phyloP scores from a whole-genome alignment of 805 yeast genomes.

The Wickerhamia fluorescens region DNA sequence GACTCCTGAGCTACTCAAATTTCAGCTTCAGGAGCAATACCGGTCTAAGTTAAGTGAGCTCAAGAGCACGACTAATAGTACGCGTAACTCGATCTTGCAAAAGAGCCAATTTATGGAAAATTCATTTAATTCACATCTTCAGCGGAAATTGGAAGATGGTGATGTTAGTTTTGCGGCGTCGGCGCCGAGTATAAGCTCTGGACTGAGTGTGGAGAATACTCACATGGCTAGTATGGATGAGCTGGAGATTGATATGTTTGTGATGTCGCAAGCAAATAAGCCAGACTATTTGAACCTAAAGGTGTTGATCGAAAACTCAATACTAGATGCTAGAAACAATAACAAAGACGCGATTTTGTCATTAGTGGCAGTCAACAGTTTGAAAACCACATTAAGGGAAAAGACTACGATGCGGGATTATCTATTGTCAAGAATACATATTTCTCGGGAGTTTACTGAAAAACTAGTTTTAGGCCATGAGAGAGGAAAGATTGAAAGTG shows the following conservation, averaged over 20 bases:
- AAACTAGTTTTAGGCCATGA: no score
- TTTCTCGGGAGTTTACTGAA: conserved; percentile 33
- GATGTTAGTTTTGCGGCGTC: conserved; percentile 10
- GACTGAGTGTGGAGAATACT: no score
- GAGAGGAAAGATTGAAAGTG: conserved; percentile 8
- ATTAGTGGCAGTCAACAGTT: conserved; percentile 16
- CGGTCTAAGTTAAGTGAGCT: conserved; percentile 15
- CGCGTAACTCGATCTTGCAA: no score
- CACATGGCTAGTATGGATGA: no score
- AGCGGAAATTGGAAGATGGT: conserved; percentile 22
- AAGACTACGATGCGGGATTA: conserved; percentile 25
- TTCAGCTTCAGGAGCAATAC: conserved; percentile 36
- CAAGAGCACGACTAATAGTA: conserved; percentile 3
- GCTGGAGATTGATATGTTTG: conserved; percentile 11
- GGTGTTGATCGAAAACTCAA: conserved; percentile 39
- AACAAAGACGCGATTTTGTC: conserved; percentile 28
- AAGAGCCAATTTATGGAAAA: conserved; percentile 21
- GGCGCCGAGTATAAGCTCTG: conserved; percentile 9
- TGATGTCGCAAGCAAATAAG: conserved; percentile 10
- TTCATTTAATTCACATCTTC: conserved; percentile 30
- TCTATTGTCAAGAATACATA: conserved; percentile 20
- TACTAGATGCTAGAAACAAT: conserved; percentile 32
- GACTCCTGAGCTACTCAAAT: conserved; percentile 36
- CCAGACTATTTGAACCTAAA: conserved; percentile 33
- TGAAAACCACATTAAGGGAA: conserved; percentile 24